These are phyloP conservation scores for Boletus huronensis DNA, from an alignment of 768 basidiomycete genomes.

Conservation along the genomic window DNA sequence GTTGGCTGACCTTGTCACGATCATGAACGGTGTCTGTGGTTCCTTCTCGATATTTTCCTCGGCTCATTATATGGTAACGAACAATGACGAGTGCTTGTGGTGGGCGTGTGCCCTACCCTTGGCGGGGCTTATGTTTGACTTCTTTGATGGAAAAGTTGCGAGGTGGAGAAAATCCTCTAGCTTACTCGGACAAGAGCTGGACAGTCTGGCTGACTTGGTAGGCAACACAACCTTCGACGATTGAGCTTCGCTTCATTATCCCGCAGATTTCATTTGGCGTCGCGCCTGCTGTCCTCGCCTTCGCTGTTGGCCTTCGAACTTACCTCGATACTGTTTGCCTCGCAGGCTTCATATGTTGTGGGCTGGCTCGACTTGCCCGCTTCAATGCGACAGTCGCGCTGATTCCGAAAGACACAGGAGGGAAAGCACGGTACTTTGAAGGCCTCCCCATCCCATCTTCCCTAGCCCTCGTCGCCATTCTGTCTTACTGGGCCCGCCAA, in stretches of 20 bases:
- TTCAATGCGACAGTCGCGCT: slow-evolving; percentile 98
- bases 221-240: slow-evolving; percentile 1
- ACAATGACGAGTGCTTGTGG: slow-evolving; percentile 78
- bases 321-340: slow-evolving; percentile 86
- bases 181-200: slow-evolving; percentile 95
- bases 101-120: slow-evolving; percentile 85
- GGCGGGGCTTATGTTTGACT: slow-evolving; percentile 96
- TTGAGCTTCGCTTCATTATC: slow-evolving; percentile 1
- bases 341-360: slow-evolving; percentile 91
- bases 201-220: slow-evolving; percentile 94
- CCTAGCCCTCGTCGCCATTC: slow-evolving; percentile 68
- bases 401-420: slow-evolving; percentile 79
- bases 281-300: slow-evolving; percentile 90
- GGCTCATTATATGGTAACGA: slow-evolving; percentile 79
- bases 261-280: slow-evolving; percentile 94
- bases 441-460: slow-evolving; percentile 96
- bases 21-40: slow-evolving; percentile 99
- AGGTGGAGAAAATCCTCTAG: slow-evolving; percentile 95
- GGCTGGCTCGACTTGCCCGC: slow-evolving; percentile 92
- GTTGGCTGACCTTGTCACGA: slow-evolving; percentile 95
- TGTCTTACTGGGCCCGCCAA: slow-evolving; percentile 79
- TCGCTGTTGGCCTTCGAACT: slow-evolving; percentile 86
- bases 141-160: slow-evolving; percentile 96
- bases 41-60: slow-evolving; percentile 93
- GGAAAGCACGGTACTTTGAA: slow-evolving; percentile 95